These are phyloP conservation scores for Monilinia polystroma DNA, from an alignment of 2,329 filamentous ascomycete genomes.

Conservation along the genomic window DNA sequence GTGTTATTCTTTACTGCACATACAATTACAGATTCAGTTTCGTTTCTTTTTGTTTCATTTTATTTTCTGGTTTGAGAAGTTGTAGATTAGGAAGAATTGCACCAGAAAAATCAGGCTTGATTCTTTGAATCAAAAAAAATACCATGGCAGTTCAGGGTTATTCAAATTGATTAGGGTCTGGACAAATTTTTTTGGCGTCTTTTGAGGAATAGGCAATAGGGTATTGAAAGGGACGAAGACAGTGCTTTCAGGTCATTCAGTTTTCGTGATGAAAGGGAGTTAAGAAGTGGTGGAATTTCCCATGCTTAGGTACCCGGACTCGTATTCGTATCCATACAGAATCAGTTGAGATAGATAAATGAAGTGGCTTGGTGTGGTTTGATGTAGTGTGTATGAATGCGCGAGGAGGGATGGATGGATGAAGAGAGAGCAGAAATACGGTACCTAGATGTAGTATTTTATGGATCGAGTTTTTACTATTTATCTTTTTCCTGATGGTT, in stretches of 20 bases:
- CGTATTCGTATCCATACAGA: neutral
- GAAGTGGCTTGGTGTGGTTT: neutral
- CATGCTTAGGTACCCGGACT: neutral
- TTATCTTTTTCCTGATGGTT: neutral
- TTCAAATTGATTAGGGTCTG: conserved; percentile 17
- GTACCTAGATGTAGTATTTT: neutral
- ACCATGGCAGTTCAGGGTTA: conserved; percentile 10
- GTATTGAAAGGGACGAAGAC: neutral
- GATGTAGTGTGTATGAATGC: neutral
- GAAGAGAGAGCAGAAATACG: neutral
- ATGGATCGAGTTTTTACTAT: neutral
- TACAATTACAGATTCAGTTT: neutral
- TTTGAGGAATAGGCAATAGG: neutral
- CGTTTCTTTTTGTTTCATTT: neutral
- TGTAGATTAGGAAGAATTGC: neutral
- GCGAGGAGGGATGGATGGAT: neutral
- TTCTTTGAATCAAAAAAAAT: neutral
- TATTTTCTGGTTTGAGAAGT: neutral
- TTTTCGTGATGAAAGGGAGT: neutral
- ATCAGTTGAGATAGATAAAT: neutral
- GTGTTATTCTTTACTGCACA: conserved; percentile 5
- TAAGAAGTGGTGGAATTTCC: neutral
- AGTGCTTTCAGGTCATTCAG: neutral
- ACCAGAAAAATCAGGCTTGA: neutral
- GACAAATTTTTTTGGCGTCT: neutral